phyloP scores from a whole-genome alignment of 371 early-diverging fungal species.

The Mortierella sp. region DNA sequence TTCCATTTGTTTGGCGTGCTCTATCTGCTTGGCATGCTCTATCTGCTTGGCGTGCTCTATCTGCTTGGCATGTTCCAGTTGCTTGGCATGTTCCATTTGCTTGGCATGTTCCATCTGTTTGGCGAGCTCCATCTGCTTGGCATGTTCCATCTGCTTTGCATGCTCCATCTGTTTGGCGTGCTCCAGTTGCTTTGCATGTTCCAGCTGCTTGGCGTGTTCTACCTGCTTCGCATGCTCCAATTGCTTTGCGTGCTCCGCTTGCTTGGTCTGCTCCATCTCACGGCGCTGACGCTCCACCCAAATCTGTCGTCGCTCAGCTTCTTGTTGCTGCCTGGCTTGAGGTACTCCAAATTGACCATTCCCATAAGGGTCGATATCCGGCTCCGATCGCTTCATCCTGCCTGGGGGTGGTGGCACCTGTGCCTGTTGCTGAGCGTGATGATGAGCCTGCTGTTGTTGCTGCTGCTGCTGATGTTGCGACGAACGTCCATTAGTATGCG shows the following conservation, averaged over 20 bases:
- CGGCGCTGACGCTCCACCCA: slow-evolving; percentile 19
- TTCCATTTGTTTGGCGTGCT: too few species aligned
- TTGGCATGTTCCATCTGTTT: slow-evolving; percentile 12
- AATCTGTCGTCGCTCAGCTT: slow-evolving; percentile 22
- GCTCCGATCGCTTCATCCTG: slow-evolving; percentile 22
- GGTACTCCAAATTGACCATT: neutral
- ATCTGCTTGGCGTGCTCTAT: too few species aligned
- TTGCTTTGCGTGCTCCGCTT: neutral
- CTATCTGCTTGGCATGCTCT: too few species aligned
- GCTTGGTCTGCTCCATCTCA: slow-evolving; percentile 32
- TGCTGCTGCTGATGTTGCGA: neutral
- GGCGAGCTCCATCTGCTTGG: slow-evolving; percentile 21
- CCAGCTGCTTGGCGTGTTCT: neutral
- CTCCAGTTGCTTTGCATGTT: neutral
- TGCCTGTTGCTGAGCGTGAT: neutral
- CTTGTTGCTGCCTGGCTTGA: slow-evolving; percentile 22
- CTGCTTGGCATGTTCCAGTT: neutral
- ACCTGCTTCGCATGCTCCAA: slow-evolving; percentile 19
- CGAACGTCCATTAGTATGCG: neutral
- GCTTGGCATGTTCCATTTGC: slow-evolving; percentile 13
- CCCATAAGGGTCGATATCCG: slow-evolving; percentile 17
- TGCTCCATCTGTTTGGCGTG: slow-evolving; percentile 13
- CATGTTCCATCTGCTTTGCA: neutral
- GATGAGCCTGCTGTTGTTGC: neutral
- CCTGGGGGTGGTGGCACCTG: neutral